Evolutionary conservation across 805 yeast genomes (phyloP).

Genomic region (Blastobotrys americana): DNA sequence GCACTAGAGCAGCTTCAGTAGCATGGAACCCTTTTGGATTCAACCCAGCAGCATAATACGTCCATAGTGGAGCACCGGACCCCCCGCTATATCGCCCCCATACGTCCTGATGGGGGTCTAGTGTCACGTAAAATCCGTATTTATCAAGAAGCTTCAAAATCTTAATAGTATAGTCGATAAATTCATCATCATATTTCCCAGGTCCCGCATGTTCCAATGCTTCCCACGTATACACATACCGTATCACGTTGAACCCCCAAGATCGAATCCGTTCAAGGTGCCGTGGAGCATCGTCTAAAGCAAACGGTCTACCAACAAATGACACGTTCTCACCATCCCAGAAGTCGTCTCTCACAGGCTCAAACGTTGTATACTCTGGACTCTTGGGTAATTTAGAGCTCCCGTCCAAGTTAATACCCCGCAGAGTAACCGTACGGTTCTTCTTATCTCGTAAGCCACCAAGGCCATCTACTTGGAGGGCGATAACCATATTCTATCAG

Average conservation of each 20-base stretch:
- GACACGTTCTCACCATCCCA: conserved; percentile 64
- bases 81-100: conserved; percentile 93
- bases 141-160: conserved; percentile 50
- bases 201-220: conserved; percentile 87
- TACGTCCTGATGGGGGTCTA: conserved; percentile 90
- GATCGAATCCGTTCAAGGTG: conserved; percentile 66
- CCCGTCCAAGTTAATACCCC: conserved; percentile 79
- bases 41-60: conserved; percentile 81
- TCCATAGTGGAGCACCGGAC: conserved; percentile 92
- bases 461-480: conserved; percentile 31
- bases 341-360: conserved; percentile 33
- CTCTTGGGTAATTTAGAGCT: conserved; percentile 59
- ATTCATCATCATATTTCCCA: conserved; percentile 68
- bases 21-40: conserved; percentile 58
- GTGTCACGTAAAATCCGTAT: conserved; percentile 66
- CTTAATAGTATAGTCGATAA: conserved; percentile 59
- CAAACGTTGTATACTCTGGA: conserved; percentile 41
- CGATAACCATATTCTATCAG: neutral
- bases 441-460: conserved; percentile 53
- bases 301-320: conserved; percentile 75
- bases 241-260: conserved; percentile 72
- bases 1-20: conserved; percentile 77
- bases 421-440: conserved; percentile 53
- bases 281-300: conserved; percentile 58
- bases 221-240: conserved; percentile 86